phyloP scores from a whole-genome alignment of 1,284 basidiomycete species.

The Rhodotorula sp. region DNA sequence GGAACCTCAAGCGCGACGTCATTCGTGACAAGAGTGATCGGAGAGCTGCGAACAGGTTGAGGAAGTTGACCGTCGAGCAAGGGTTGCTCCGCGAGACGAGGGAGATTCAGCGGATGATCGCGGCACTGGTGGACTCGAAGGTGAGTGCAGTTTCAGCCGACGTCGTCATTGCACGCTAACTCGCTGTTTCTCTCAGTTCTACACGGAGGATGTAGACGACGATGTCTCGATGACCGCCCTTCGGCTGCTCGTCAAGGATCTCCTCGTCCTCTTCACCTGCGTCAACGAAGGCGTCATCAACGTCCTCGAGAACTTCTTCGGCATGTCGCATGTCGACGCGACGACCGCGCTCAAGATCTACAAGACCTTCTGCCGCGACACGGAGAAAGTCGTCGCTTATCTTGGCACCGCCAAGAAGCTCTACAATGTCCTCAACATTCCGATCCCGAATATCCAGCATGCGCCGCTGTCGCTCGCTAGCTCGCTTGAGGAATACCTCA shows the following conservation, averaged over 20 bases:
- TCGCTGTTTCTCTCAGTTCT: slow-evolving; percentile 63
- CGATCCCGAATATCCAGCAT: slow-evolving; percentile 91
- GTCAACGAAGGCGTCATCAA: slow-evolving; percentile 99
- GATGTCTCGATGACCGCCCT: slow-evolving; percentile 85
- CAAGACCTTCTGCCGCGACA: slow-evolving; percentile 91
- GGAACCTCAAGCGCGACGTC: slow-evolving; percentile 88
- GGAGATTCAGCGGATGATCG: slow-evolving; percentile 84
- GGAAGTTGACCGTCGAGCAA: slow-evolving; percentile 92
- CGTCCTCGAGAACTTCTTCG: slow-evolving; percentile 95
- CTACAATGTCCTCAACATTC: slow-evolving; percentile 86
- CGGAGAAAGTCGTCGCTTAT: slow-evolving; percentile 90
- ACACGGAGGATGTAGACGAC: slow-evolving; percentile 87
- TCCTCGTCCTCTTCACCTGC: slow-evolving; percentile 91
- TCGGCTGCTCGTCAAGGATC: slow-evolving; percentile 94
- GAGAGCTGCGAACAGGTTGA: slow-evolving; percentile 58
- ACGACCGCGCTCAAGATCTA: slow-evolving; percentile 82
- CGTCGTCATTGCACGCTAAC: background rate
- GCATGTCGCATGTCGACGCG: slow-evolving; percentile 94
- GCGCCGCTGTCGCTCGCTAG: slow-evolving; percentile 90
- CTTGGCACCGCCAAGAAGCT: slow-evolving; percentile 89
- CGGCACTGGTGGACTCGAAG: slow-evolving; percentile 79
- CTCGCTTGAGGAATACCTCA: slow-evolving; percentile 91
- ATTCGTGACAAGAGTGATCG: slow-evolving; percentile 79
- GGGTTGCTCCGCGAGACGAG: slow-evolving; percentile 89
- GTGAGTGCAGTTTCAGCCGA: slow-evolving; percentile 54